A percentile compares a stretch with the other conserved stretches of the same genome.
phyloP scores from a whole-genome alignment of 2,329 filamentous ascomycete species.

The Colletotrichum musicola region DNA sequence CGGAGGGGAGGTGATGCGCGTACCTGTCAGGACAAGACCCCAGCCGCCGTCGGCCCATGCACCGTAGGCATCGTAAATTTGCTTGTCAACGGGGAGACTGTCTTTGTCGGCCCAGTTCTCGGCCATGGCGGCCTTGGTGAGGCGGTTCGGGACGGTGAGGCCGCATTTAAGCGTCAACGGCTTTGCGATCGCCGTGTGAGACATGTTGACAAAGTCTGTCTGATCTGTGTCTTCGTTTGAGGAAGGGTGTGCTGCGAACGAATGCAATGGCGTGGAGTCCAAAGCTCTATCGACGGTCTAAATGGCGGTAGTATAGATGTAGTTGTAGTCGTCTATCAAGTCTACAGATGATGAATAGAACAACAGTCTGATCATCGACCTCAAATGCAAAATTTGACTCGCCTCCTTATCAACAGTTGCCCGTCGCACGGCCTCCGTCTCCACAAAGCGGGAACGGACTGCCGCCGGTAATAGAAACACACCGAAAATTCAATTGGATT shows the following conservation, averaged over 20 bases:
- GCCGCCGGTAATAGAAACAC: neutral
- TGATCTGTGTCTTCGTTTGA: neutral
- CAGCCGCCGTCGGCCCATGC: slow-evolving; percentile 67
- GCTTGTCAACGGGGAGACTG: slow-evolving; percentile 56
- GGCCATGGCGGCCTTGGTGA: slow-evolving; percentile 65
- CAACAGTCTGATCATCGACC: neutral
- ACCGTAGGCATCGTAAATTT: slow-evolving; percentile 59
- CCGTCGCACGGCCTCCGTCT: neutral
- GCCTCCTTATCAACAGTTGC: neutral
- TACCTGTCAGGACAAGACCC: slow-evolving; percentile 64
- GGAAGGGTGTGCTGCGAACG: too few relatives aligned
- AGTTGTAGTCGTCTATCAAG: neutral
- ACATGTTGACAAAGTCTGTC: slow-evolving; percentile 2
- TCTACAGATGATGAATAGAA: neutral
- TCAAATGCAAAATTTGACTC: slow-evolving; percentile 1
- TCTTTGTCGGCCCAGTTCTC: slow-evolving; percentile 57
- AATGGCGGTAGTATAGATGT: too few relatives aligned
- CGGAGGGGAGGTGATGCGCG: neutral
- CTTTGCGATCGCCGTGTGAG: slow-evolving; percentile 18
- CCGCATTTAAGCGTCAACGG: slow-evolving; percentile 67
- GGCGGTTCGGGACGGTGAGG: slow-evolving; percentile 66
- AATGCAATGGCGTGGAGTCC: too few relatives aligned
- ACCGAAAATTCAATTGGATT: neutral
- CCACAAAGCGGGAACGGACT: slow-evolving; percentile 16
- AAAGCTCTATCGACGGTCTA: too few relatives aligned